Percentiles rank a stretch among this genome's conserved stretches.
phyloP scores from a whole-genome alignment of 352 stramenopile species.

The Globisporangium abappressorium region DNA sequence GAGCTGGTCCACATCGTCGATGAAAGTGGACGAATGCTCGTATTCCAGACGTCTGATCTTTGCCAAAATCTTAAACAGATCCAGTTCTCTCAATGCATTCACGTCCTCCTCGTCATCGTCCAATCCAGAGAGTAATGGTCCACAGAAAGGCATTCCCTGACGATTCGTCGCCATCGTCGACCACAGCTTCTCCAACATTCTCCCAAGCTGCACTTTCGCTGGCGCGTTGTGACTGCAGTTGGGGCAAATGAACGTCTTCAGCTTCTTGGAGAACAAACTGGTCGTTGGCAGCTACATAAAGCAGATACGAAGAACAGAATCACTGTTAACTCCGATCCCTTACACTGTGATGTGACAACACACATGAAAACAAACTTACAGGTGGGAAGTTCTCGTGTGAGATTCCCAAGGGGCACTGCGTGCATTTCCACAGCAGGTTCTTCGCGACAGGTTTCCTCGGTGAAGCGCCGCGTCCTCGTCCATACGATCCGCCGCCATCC shows the following conservation, averaged over 20 bases:
- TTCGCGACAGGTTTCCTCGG: slow-evolving; percentile 47
- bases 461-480: slow-evolving; percentile 25
- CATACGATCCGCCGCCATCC: slow-evolving; percentile 27
- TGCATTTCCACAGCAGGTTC: slow-evolving; percentile 82
- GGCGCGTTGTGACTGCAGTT: slow-evolving; percentile 60
- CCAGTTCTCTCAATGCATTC: slow-evolving; percentile 25
- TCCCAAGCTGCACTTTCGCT: slow-evolving; percentile 67
- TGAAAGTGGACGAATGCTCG: slow-evolving; percentile 53
- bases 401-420: slow-evolving; percentile 65
- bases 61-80: slow-evolving; percentile 73
- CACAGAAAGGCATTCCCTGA: slow-evolving; percentile 80
- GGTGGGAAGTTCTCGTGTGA: slow-evolving; percentile 53
- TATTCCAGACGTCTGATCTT: slow-evolving; percentile 77
- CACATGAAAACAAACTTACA: slow-evolving; percentile 25
- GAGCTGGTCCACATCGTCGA: slow-evolving; percentile 60
- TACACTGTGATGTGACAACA: background rate
- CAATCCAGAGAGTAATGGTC: slow-evolving; percentile 65
- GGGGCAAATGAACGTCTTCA: slow-evolving; percentile 63
- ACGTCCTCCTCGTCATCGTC: slow-evolving; percentile 27
- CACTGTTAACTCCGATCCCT: slow-evolving; percentile 3
- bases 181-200: slow-evolving; percentile 81
- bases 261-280: slow-evolving; percentile 66
- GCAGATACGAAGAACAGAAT: background rate
- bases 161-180: slow-evolving; percentile 83
- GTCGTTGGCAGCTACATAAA: slow-evolving; percentile 45